Conservation (phyloP, 495 filamentous ascomycete genomes). For the Parathielavia appendiculata region DNA sequence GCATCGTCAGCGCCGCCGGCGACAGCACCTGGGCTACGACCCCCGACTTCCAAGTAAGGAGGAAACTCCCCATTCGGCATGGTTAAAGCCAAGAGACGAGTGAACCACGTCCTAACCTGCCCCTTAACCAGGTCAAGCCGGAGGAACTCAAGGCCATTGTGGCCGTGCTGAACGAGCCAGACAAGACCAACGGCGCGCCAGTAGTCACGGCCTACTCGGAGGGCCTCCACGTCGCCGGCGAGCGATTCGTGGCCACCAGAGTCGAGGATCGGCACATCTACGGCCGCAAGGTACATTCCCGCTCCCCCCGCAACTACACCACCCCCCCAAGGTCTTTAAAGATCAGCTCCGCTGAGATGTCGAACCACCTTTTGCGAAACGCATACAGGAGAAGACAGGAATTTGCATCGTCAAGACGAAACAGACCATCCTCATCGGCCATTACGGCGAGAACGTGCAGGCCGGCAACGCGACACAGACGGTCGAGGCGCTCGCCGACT, state of each 20-base stretch:
- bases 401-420: slow-evolving; percentile 73
- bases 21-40: slow-evolving; percentile 79
- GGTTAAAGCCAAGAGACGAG: not conserved
- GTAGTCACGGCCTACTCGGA: slow-evolving; percentile 43
- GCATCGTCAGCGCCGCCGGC: slow-evolving; percentile 76
- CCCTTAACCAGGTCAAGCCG: slow-evolving; percentile 44
- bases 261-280: slow-evolving; percentile 75
- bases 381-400: slow-evolving; percentile 69
- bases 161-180: slow-evolving; percentile 33
- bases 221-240: slow-evolving; percentile 67
- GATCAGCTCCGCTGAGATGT: slow-evolving; percentile 1
- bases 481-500: slow-evolving; percentile 67
- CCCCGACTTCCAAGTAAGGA: slow-evolving; percentile 63
- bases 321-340: not conserved
- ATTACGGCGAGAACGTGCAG: slow-evolving; percentile 67
- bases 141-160: slow-evolving; percentile 55
- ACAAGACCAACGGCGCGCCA: slow-evolving; percentile 41
- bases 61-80: not conserved
- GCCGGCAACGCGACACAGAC: slow-evolving; percentile 60
- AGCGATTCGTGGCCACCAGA: slow-evolving; percentile 65
- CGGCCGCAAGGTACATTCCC: slow-evolving; percentile 66
- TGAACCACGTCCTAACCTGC: not conserved
- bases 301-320: not conserved
- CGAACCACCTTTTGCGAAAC: not conserved
- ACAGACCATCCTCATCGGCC: slow-evolving; percentile 78